These are phyloP conservation scores for Leucogyrophana mollusca DNA, from an alignment of 768 basidiomycete genomes.

Conservation along the genomic window DNA sequence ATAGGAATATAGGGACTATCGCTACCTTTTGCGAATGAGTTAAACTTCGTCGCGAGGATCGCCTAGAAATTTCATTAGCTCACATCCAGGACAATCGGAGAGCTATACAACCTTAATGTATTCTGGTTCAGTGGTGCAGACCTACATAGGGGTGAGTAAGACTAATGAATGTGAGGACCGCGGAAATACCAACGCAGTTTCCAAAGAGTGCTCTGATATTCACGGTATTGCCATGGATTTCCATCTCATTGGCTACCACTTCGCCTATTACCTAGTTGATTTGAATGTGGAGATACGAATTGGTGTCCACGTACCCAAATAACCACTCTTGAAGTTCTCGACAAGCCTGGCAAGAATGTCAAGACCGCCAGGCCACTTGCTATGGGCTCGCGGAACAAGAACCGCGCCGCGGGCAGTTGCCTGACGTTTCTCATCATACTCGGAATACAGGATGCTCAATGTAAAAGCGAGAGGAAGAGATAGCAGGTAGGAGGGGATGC, in stretches of 20 bases:
- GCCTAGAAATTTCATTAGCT: constrained; percentile 21
- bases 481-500: constrained; percentile 12
- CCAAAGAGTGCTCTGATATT: constrained; percentile 23
- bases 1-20: not conserved
- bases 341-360: constrained; percentile 43
- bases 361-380: constrained; percentile 43
- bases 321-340: constrained; percentile 41
- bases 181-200: constrained; percentile 15
- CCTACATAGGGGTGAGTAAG: constrained; percentile 17
- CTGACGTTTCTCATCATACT: constrained; percentile 28
- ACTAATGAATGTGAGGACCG: not conserved
- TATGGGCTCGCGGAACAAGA: constrained; percentile 36
- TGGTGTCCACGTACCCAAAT: constrained; percentile 38
- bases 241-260: constrained; percentile 4
- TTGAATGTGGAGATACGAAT: not conserved
- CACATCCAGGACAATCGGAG: not conserved
- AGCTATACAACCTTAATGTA: constrained; percentile 32
- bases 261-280: constrained; percentile 11
- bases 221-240: constrained; percentile 22
- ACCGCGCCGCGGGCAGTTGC: constrained; percentile 48
- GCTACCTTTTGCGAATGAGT: constrained; percentile 35
- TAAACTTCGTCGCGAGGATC: constrained; percentile 37
- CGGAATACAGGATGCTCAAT: constrained; percentile 11
- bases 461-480: constrained; percentile 24
- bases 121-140: constrained; percentile 38